Evolutionary conservation across 805 yeast species (phyloP), one percentile per base, ranked within the genome.

Genomic region (Hanseniaspora meyeri): DNA sequence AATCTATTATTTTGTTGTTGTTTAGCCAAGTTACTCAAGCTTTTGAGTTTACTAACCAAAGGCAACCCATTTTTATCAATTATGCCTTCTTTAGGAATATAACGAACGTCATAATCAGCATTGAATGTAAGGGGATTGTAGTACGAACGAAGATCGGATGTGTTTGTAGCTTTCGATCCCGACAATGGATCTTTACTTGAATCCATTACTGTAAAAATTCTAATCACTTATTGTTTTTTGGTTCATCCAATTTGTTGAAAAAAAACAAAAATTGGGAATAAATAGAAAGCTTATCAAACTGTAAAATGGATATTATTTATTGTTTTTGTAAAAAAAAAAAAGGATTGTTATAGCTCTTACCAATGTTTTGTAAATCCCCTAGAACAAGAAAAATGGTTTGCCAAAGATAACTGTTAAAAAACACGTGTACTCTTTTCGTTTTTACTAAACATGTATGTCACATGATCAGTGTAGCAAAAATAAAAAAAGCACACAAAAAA

Each of bases 41-140:
- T 66, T 50, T 65, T 63, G 31, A 68, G 49, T 55, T 72, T 73
- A 16, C 75, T 68, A 1, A 75, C 71, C 4, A 74, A 64, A 1
- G 74, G 68, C 40, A 63, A 59, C 0, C 77, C 77, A 46, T 75
- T 53, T 51, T 67, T 58, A 74, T 79, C 81, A 10, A 81, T 65
- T 12, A 82, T 79, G 20, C 87, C 87, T 24, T 77, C 72, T 1
- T 82, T 83, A 0, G 84, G 84, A 58, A 75, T 74, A 63, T 72
- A 82, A 3, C 78, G 74, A 17, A 82, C 84, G 31, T 77, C 70
- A 62, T 82, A 81, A 14, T 83, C 85, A 1, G 82, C 80, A 64
- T 80, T 75, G 66, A 85, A 85, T 1, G 82, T 71, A 29, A 76
- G 82, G n/a, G 83, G 77, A 66, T 83, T 81, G 64, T 82, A 80